Evolutionary conservation across 106 monocot species (phyloP).

Genomic region (Gastrodia elata): DNA sequence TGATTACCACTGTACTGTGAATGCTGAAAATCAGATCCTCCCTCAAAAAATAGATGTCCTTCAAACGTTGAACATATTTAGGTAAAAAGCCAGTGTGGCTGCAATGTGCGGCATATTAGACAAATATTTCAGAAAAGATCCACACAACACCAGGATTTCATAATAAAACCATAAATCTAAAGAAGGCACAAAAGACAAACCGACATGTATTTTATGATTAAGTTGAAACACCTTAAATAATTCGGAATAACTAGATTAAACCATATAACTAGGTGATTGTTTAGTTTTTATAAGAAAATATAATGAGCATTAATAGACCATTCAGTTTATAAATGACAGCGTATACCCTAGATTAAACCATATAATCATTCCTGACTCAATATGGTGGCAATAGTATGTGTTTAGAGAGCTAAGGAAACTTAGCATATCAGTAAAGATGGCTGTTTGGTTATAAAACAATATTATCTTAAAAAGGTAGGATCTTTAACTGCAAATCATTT

Average conservation of each 20-base stretch:
- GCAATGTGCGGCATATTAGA: constrained; percentile 3
- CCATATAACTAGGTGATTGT: not conserved
- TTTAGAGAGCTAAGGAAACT: too few species aligned
- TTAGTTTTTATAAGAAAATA: not conserved
- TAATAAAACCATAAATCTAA: not conserved
- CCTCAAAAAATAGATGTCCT: constrained; percentile 80
- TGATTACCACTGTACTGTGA: constrained; percentile 70
- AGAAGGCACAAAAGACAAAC: not conserved
- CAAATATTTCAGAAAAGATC: not conserved
- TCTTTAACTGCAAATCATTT: too few species aligned
- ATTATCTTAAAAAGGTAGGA: too few species aligned
- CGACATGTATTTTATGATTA: not conserved
- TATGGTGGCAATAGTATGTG: too few species aligned
- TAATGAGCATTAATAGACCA: not conserved
- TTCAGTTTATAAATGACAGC: not conserved
- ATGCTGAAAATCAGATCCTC: constrained; percentile 84
- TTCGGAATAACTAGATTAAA: not conserved
- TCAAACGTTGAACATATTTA: constrained; percentile 71
- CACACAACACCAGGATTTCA: not conserved
- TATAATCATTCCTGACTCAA: too few species aligned
- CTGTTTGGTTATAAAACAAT: too few species aligned
- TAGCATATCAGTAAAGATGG: too few species aligned
- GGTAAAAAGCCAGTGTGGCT: constrained; percentile 87
- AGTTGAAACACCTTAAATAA: not conserved
- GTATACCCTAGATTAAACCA: not conserved